Percentiles rank a stretch among this genome's conserved stretches.
Evolutionary conservation across 148 eudicot species (phyloP).

Genomic region (Chenopodium album): DNA sequence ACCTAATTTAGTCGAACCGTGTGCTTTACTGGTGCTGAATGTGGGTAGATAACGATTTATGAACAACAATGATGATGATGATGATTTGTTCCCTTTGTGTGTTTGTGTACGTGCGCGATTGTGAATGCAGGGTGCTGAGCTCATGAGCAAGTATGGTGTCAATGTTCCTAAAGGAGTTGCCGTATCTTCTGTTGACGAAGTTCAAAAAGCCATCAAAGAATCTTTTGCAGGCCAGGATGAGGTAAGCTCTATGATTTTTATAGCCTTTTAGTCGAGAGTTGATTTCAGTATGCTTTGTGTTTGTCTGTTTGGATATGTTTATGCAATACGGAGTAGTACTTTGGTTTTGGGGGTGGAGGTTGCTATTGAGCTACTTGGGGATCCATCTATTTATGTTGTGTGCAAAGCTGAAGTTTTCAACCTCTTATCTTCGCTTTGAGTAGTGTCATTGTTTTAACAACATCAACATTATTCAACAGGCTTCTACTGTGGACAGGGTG

Average conservation of each 20-base stretch:
- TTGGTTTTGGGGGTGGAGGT: background rate
- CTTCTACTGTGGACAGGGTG: background rate
- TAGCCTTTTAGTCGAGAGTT: background rate
- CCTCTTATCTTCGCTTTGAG: background rate
- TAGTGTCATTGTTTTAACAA: background rate
- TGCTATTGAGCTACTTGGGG: background rate
- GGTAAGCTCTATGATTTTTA: conserved; percentile 40
- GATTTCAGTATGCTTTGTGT: no score
- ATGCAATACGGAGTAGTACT: no score
- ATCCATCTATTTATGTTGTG: background rate
- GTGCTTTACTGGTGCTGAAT: background rate
- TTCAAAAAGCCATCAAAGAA: conserved; percentile 57
- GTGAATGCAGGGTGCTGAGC: conserved; percentile 76
- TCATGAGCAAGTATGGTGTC: conserved; percentile 82
- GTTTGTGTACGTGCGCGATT: background rate
- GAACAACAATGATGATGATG: background rate
- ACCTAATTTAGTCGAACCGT: background rate
- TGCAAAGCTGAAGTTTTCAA: background rate
- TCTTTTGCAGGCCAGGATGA: conserved; percentile 75
- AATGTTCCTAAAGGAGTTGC: conserved; percentile 95
- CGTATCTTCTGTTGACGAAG: conserved; percentile 60
- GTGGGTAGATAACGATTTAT: background rate
- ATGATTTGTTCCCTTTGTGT: background rate
- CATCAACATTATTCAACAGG: background rate
- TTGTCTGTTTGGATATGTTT: no score